Evolutionary conservation across 1,284 basidiomycete genomes (phyloP).

Genomic region (Cutaneotrichosporon spelunceum): DNA sequence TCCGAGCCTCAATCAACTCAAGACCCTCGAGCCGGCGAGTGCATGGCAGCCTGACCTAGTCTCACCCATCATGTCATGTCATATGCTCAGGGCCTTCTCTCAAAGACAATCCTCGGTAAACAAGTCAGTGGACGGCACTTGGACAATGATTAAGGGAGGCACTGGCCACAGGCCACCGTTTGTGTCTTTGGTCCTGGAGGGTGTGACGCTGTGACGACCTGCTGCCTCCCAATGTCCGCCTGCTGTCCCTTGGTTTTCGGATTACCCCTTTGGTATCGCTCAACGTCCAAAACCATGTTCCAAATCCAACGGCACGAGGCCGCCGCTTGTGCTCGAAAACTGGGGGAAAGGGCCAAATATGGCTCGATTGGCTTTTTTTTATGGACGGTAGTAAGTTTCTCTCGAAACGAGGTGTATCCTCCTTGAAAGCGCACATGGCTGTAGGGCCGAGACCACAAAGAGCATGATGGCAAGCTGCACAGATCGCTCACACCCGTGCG

Average conservation of each 20-base stretch:
- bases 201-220: too few relatives aligned
- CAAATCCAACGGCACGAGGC: not conserved
- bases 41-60: too few relatives aligned
- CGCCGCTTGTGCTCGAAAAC: too few relatives aligned
- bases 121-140: too few relatives aligned
- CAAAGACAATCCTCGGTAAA: too few relatives aligned
- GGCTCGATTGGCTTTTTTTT: not conserved
- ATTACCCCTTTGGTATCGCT: not conserved
- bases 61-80: not conserved
- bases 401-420: not conserved
- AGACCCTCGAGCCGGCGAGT: too few relatives aligned
- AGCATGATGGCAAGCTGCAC: not conserved
- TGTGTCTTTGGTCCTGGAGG: too few relatives aligned
- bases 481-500: not conserved
- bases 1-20: too few relatives aligned
- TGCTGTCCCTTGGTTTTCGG: too few relatives aligned
- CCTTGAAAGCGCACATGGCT: not conserved
- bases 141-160: too few relatives aligned
- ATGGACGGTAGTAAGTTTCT: not conserved
- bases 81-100: not conserved
- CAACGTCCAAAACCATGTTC: not conserved
- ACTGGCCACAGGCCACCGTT: too few relatives aligned
- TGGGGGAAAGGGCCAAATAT: not conserved
- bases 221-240: too few relatives aligned
- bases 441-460: not conserved